Base-by-base conservation (phyloP, 108 stramenopile genomes). In the Stephanodiscus triporus region DNA sequence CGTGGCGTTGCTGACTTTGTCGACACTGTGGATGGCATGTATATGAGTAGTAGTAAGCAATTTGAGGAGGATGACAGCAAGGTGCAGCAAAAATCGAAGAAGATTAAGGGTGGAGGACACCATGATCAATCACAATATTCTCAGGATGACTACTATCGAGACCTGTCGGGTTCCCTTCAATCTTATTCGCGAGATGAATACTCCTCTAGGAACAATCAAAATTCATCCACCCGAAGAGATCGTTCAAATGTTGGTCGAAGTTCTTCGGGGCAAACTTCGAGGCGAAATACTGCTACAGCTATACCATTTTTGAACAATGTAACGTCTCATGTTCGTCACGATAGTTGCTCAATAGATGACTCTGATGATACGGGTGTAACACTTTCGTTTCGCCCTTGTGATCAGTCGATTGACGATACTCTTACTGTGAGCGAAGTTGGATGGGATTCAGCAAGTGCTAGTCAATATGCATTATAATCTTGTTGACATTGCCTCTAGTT, bases 11-110 rank as follows among this genome's bases (percentile, higher is more conserved):
- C 63, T 0, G 58, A 72, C 53, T 71, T 61, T 37, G 60, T 78
- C 37, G 70, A 71, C n/a, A 67, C 49, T n/a, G 70, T 65, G 20
- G 64, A 60, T 23, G 32, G 22, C 40, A 13, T 11, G 72, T 6
- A 20, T n/a, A 4, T 42, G 17, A 30, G 42, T n/a, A 47, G 68
- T 34, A 38, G 62, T 22, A 42, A 56, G 42, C 22, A 60, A 22
- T 30, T 78, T 38, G 77, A 78, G 30, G 65, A 72, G 50, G 70
- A 72, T 19, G 77, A 63, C 7, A 66, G 70, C 43, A 63, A 20
- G 54, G 76, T 63, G 5, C 69, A 77, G 42, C 51, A 48, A 55
- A 56, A 40, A 36, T 30, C 66, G 30, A 34, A 23, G 14, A 50
- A 43, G 40, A 34, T 47, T n/a, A 55, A 49, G 22, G 48, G 59